Evolutionary conservation across 1,284 basidiomycete genomes (phyloP).

Genomic region (Boletus semigastroideus): DNA sequence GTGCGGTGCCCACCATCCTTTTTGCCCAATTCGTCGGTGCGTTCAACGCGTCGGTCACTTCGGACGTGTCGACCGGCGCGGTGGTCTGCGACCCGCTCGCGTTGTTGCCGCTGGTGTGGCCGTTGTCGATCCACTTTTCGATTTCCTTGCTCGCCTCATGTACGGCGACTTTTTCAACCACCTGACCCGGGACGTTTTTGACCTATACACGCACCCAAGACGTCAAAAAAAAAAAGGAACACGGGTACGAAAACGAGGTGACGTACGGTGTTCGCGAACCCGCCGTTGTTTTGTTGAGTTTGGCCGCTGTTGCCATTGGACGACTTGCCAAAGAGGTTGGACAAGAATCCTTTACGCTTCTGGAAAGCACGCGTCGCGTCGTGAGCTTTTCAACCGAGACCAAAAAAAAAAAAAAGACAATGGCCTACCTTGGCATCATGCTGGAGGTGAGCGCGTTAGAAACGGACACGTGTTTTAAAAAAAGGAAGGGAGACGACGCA

Average conservation of each 20-base stretch:
- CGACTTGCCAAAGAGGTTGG: constrained; percentile 12
- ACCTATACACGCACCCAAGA: constrained; percentile 3
- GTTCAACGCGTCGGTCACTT: constrained; percentile 1
- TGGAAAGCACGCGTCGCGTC: background rate
- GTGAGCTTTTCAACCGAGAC: background rate
- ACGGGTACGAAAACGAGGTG: no score
- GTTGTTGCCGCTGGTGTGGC: background rate
- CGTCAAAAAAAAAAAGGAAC: no score
- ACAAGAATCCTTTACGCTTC: constrained; percentile 23
- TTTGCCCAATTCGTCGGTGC: constrained; percentile 20
- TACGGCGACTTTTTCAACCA: constrained; percentile 11
- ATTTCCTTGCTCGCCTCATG: constrained; percentile 13
- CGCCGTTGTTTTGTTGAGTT: constrained; percentile 1
- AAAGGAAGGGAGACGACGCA: no score
- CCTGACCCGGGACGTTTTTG: constrained; percentile 5
- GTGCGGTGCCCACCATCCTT: constrained; percentile 7
- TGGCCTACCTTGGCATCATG: constrained; percentile 13
- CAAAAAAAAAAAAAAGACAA: background rate
- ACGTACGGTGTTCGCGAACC: constrained; percentile 17
- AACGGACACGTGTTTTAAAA: no score
- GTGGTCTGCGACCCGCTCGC: background rate
- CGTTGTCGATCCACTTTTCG: background rate
- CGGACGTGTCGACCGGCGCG: background rate
- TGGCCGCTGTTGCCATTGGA: constrained; percentile 5
- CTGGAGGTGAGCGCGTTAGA: background rate